phyloP scores from a whole-genome alignment of 2,329 filamentous ascomycete genomes.

The Fusarium staphyleae region DNA sequence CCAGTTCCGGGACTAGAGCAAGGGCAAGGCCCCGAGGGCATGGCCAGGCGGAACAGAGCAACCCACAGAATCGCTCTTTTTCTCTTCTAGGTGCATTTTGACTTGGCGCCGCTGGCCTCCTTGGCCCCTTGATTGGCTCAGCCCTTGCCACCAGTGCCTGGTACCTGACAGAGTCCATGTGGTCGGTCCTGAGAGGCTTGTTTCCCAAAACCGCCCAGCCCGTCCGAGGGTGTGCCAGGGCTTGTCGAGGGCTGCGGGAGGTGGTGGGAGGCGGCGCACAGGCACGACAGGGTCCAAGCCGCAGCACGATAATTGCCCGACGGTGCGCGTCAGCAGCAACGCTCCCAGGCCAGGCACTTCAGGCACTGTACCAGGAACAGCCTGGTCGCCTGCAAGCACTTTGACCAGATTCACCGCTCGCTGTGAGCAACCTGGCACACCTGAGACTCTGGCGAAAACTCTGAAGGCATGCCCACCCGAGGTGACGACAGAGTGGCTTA shows the following conservation, averaged over 20 bases:
- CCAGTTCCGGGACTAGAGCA: conserved; percentile 24
- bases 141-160: conserved; percentile 44
- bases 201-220: conserved; percentile 30
- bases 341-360: background rate
- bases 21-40: conserved; percentile 16
- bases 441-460: conserved; percentile 29
- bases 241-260: conserved; percentile 5
- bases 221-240: conserved; percentile 17
- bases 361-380: conserved; percentile 12
- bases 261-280: conserved; percentile 12
- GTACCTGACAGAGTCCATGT: conserved; percentile 54
- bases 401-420: conserved; percentile 15
- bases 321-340: conserved; percentile 17
- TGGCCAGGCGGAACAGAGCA: conserved; percentile 17
- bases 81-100: conserved; percentile 39
- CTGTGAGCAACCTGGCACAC: conserved; percentile 10
- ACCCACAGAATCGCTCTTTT: conserved; percentile 35
- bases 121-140: conserved; percentile 43
- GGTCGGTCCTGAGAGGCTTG: conserved; percentile 49
- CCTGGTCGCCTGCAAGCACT: conserved; percentile 32
- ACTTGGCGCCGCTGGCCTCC: conserved; percentile 9
- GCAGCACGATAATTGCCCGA: conserved; percentile 8
- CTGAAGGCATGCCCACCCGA: conserved; percentile 18
- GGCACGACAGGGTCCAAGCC: conserved; percentile 10
- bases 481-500: conserved; percentile 25